Conservation (phyloP, 176 grass and related monocot genomes). For the Oryza glumipatula region DNA sequence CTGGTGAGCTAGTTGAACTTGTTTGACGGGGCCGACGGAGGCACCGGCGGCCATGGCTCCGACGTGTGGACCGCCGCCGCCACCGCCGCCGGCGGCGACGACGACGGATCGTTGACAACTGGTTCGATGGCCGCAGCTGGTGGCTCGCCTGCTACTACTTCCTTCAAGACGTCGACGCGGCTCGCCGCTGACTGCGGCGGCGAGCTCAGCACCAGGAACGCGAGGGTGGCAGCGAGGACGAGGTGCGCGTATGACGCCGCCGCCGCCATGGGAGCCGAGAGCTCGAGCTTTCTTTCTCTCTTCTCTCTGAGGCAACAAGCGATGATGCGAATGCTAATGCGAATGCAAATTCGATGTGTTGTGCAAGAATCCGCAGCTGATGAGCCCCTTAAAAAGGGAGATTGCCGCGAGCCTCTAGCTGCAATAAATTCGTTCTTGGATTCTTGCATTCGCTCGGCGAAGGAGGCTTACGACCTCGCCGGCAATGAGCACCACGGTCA, state of each 20-base stretch:
- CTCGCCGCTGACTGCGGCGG: neutral
- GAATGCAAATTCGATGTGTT: neutral
- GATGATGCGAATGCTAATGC: neutral
- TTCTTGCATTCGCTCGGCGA: neutral
- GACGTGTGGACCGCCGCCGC: neutral
- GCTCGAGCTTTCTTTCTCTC: neutral
- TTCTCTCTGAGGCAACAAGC: neutral
- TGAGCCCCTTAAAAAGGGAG: neutral
- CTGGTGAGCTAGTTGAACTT: neutral
- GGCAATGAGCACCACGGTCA: neutral
- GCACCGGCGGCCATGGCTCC: neutral
- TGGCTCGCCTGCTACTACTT: neutral
- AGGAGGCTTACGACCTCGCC: neutral
- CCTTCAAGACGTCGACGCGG: neutral
- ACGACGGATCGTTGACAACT: neutral
- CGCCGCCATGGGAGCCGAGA: constrained; percentile 20
- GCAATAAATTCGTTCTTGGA: constrained; percentile 7
- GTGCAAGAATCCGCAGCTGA: neutral
- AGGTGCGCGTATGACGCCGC: neutral
- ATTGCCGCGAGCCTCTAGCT: neutral
- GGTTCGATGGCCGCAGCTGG: too few species aligned
- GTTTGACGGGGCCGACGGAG: constrained; percentile 32
- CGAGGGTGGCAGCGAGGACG: constrained; percentile 14
- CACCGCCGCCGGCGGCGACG: neutral
- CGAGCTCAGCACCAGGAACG: constrained; percentile 18